Base-by-base conservation (phyloP, 768 basidiomycete genomes). In the Macrocybe gigantea region DNA sequence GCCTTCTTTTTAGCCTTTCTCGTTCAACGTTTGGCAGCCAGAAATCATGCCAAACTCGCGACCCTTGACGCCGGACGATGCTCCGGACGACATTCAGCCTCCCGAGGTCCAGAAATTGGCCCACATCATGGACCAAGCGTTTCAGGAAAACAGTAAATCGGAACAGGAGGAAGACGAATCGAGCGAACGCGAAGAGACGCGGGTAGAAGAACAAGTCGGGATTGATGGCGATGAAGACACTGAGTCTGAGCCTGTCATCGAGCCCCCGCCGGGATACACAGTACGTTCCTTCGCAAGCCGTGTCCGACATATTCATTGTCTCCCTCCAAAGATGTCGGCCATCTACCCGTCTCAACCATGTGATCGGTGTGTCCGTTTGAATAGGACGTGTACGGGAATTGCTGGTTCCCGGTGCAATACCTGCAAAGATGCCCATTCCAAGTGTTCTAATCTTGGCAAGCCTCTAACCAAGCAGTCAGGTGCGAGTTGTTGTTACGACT, bases 381-480 rank as follows among this genome's bases (percentile, higher is more conserved):
- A 64, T 40, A 70, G 66, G 56, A 65, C 63, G 5, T 74, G 73
- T 55, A 69, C 64, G 52, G 73, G 73, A 13, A 58, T 70, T 15
- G 63, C 68, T 31, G 70, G 71, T 40, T 64, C 67, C 55, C 71
- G 73, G 43, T 74, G 73, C 54, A 71, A 73, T 49, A 63, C 73
- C 53, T 74, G 73, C 61, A 74, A 73, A 56, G 59, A 62, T 49
- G 62, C 73, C 46, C 72, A 73, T 55, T 71, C 73, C 56, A 71
- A 70, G 58, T 74, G 73, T 55, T 70, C 71, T 15, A 74, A 74
- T 52, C 69, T 66, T 58, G 69, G 66, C 36, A 70, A 69, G 33
- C 69, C 72, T 43, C 67, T 68, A 33, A 67, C 70, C 43, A 69
- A 71, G 32, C 66, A 66, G 55, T 68, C 68, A 52, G 64, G 69